phyloP scores from a whole-genome alignment of 805 yeast genomes.

The Kluyveromyces wickerhamii region DNA sequence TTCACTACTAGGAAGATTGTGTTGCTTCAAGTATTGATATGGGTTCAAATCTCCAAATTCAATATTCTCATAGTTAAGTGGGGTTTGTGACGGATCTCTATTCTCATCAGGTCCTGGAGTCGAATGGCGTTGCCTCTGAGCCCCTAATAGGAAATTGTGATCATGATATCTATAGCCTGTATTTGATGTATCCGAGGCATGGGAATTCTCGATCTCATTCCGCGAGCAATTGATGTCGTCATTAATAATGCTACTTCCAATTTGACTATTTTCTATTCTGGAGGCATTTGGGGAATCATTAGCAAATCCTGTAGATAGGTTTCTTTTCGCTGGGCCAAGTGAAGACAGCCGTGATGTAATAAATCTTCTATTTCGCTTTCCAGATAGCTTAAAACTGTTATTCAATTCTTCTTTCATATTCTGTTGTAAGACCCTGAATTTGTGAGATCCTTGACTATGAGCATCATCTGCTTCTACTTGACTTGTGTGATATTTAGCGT shows the following conservation, averaged over 20 bases:
- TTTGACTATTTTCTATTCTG: slow-evolving; percentile 2
- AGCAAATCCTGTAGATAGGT: slow-evolving; percentile 13
- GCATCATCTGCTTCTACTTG: neutral
- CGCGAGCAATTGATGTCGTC: slow-evolving; percentile 7
- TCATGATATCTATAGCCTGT: slow-evolving; percentile 2
- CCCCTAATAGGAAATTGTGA: slow-evolving; percentile 8
- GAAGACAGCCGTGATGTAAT: slow-evolving; percentile 18
- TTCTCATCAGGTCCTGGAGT: slow-evolving; percentile 1
- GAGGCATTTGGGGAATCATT: slow-evolving; percentile 6
- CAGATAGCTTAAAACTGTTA: slow-evolving; percentile 16
- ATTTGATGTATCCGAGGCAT: slow-evolving; percentile 5
- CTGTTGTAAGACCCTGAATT: slow-evolving; percentile 19
- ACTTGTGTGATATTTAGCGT: neutral
- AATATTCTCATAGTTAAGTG: slow-evolving; percentile 10
- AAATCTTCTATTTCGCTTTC: slow-evolving; percentile 22
- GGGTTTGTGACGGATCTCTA: neutral
- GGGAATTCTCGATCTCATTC: slow-evolving; percentile 5
- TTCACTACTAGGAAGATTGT: slow-evolving; percentile 31
- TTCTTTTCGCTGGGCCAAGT: slow-evolving; percentile 29
- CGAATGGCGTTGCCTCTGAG: neutral
- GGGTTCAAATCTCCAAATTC: slow-evolving; percentile 36
- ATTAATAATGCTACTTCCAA: slow-evolving; percentile 2
- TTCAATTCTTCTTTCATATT: slow-evolving; percentile 19
- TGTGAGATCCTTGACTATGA: slow-evolving; percentile 13
- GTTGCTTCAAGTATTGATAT: slow-evolving; percentile 32